Percentiles rank a stretch among this genome's conserved stretches.
These are phyloP conservation scores for Effrenium voratum DNA, from an alignment of 73 alveolate species.

Conservation along the genomic window DNA sequence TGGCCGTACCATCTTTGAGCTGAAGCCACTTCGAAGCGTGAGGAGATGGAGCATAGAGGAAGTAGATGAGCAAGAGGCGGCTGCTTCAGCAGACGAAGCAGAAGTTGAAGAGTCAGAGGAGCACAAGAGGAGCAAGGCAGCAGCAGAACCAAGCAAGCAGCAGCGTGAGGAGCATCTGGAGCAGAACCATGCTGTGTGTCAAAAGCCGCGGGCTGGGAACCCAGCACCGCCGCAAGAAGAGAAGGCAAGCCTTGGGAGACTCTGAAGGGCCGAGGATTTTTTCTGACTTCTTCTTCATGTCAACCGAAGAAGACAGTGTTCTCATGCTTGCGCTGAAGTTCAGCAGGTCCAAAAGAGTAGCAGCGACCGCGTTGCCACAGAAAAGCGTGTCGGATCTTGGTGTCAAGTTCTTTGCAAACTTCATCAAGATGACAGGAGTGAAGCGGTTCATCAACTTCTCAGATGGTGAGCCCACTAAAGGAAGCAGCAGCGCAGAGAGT, in stretches of 20 bases:
- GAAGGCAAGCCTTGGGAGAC: background rate
- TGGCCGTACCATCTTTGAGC: background rate
- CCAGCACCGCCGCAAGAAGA: background rate
- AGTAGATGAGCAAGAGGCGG: no score
- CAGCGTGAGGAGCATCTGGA: constrained; percentile 2
- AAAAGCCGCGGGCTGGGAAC: constrained; percentile 1
- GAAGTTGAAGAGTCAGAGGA: background rate
- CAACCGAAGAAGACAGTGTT: background rate
- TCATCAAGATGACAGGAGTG: constrained; percentile 35
- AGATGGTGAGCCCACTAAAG: constrained; percentile 40
- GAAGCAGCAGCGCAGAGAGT: background rate
- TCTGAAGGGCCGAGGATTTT: constrained; percentile 39
- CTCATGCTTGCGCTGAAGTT: constrained; percentile 69
- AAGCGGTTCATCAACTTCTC: background rate
- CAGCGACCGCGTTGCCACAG: constrained; percentile 24
- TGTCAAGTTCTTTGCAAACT: background rate
- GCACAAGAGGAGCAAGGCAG: background rate
- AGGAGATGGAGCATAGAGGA: no score
- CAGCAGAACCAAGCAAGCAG: background rate
- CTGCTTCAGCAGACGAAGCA: background rate
- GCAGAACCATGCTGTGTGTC: constrained; percentile 69
- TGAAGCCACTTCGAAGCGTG: no score
- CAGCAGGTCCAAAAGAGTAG: constrained; percentile 2
- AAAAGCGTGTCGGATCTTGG: background rate
- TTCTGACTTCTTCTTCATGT: constrained; percentile 65